Percentiles rank a stretch among this genome's conserved stretches.
These are phyloP conservation scores for Passalora sequoiae DNA, from an alignment of 2,329 filamentous ascomycete species.

Conservation along the genomic window DNA sequence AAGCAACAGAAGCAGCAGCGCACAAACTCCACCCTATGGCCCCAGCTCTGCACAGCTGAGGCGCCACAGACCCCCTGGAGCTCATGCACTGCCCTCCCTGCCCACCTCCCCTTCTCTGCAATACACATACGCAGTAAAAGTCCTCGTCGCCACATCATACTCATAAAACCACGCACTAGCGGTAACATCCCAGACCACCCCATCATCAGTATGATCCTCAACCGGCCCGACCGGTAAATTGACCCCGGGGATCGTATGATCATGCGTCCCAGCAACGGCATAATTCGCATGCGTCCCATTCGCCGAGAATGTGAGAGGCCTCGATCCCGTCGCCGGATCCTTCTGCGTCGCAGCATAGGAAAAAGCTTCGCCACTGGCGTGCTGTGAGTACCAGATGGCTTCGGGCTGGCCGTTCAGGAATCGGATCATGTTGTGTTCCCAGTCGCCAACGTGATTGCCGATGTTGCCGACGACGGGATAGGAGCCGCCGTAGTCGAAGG, in stretches of 20 bases:
- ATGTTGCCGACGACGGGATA: constrained; percentile 27
- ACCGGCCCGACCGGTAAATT: constrained; percentile 52
- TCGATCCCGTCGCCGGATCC: constrained; percentile 41
- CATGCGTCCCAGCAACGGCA: constrained; percentile 54
- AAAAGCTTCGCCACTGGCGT: constrained; percentile 59
- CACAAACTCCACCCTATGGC: no score
- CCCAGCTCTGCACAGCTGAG: no score
- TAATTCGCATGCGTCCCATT: constrained; percentile 63
- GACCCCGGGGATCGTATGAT: constrained; percentile 58
- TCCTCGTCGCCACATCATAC: constrained; percentile 40
- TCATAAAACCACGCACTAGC: constrained; percentile 53
- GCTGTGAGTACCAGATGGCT: constrained; percentile 60
- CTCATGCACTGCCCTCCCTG: no score
- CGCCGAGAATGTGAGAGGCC: constrained; percentile 54
- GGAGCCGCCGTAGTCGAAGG: constrained; percentile 51
- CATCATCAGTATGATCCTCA: constrained; percentile 52
- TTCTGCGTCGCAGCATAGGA: constrained; percentile 54
- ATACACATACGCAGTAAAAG: constrained; percentile 49
- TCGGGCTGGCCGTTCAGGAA: constrained; percentile 50
- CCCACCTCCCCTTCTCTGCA: no score
- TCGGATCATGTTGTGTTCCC: constrained; percentile 64
- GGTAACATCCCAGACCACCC: constrained; percentile 57
- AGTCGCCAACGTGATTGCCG: constrained; percentile 56
- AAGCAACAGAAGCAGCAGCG: no score
- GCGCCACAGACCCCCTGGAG: no score